Evolutionary conservation across 208 protist genomes (phyloP).

Genomic region (Acanthamoeba royreba): DNA sequence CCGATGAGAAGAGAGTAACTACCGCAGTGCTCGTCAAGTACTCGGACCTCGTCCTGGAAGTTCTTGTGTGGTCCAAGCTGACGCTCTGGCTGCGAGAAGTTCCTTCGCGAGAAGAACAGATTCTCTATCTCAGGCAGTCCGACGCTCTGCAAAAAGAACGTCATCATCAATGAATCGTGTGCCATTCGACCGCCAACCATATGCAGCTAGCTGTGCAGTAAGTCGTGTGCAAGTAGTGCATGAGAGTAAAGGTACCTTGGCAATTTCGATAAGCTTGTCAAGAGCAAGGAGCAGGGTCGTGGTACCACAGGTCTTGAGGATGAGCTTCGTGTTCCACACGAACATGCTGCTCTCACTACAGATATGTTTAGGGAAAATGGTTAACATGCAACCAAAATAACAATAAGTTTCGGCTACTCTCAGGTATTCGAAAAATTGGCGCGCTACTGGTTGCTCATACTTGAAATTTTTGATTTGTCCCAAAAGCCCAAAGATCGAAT

Average conservation of each 20-base stretch:
- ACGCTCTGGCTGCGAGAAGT: slow-evolving; percentile 66
- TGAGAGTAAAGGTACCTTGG: not conserved
- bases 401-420: no score
- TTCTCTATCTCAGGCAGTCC: slow-evolving; percentile 26
- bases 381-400: no score
- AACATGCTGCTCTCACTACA: slow-evolving; percentile 76
- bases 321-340: slow-evolving; percentile 66
- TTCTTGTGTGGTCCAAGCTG: slow-evolving; percentile 67
- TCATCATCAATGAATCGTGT: no score
- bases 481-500: not conserved
- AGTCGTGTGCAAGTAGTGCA: no score
- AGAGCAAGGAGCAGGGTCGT: slow-evolving; percentile 75
- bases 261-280: slow-evolving; percentile 55
- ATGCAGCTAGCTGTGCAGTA: no score
- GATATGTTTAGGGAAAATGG: not conserved
- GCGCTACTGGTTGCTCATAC: no score
- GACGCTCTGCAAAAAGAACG: no score
- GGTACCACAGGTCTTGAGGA: slow-evolving; percentile 82
- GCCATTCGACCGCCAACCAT: no score
- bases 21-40: slow-evolving; percentile 50
- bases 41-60: slow-evolving; percentile 71
- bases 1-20: slow-evolving; percentile 40
- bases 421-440: no score
- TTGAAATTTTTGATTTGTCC: no score
- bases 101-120: slow-evolving; percentile 73